These are phyloP conservation scores for Coprinopsis marcescibilis DNA, from an alignment of 768 basidiomycete species.

Conservation along the genomic window DNA sequence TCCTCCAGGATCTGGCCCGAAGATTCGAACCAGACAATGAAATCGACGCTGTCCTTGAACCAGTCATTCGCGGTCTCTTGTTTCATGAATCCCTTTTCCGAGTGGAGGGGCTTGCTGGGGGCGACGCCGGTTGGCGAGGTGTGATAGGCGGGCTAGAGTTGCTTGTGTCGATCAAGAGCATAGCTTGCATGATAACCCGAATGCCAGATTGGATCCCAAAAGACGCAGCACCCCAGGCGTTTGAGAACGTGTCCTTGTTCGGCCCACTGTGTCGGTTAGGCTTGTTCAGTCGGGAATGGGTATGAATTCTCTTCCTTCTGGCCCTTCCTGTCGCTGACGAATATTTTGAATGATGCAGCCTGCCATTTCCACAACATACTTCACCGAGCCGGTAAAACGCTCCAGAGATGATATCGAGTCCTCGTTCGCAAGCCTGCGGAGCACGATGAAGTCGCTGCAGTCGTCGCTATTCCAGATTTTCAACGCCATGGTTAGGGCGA, in stretches of 20 bases:
- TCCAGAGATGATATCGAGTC: constrained; percentile 71
- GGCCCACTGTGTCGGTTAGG: constrained; percentile 83
- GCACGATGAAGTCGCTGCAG: constrained; percentile 81
- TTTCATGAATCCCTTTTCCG: constrained; percentile 61
- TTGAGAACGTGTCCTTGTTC: constrained; percentile 66
- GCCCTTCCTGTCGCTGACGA: constrained; percentile 10
- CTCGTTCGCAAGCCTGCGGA: constrained; percentile 79
- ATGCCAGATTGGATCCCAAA: constrained; percentile 70
- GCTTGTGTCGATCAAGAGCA: constrained; percentile 73
- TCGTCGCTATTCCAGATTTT: constrained; percentile 80
- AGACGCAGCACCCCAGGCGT: constrained; percentile 48
- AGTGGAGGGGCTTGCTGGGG: constrained; percentile 65
- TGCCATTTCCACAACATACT: constrained; percentile 69
- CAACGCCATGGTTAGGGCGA: constrained; percentile 82
- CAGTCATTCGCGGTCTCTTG: constrained; percentile 56
- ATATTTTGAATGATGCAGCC: constrained; percentile 43
- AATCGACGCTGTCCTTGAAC: constrained; percentile 72
- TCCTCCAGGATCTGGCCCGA: constrained; percentile 77
- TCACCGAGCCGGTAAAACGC: constrained; percentile 79
- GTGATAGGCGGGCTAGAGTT: constrained; percentile 77
- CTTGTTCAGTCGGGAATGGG: constrained; percentile 88
- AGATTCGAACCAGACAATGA: constrained; percentile 80
- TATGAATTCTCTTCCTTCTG: constrained; percentile 26
- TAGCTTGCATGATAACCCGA: constrained; percentile 75
- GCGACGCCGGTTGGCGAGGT: constrained; percentile 81